Evolutionary conservation across 225 moss, liverwort and hornwort genomes (phyloP).

Genomic region (Antitrichia curtipendula): DNA sequence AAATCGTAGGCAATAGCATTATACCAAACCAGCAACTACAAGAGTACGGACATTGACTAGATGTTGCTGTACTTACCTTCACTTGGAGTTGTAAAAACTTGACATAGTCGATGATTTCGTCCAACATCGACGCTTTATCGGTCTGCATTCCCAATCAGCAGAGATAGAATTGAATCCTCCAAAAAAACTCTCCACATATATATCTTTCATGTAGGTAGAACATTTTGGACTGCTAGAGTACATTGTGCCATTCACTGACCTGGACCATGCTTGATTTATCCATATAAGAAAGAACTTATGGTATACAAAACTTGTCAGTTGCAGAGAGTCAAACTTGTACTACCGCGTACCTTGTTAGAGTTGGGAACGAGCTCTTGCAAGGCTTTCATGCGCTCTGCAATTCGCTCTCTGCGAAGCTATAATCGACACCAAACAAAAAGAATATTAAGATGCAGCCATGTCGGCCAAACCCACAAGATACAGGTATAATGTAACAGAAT

Average conservation of each 20-base stretch:
- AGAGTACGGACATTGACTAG: not conserved
- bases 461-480: not conserved
- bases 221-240: not conserved
- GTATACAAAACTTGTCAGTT: not conserved
- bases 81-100: slow-evolving; percentile 98
- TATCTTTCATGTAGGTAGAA: not conserved
- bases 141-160: slow-evolving; percentile 34
- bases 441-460: not conserved
- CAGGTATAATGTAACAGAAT: not conserved
- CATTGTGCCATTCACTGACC: not conserved
- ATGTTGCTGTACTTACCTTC: slow-evolving; percentile 40
- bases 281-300: not conserved
- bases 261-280: not conserved
- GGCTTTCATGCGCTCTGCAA: slow-evolving; percentile 98
- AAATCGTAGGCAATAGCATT: not conserved
- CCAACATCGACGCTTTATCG: slow-evolving; percentile 95
- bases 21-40: not conserved
- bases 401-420: slow-evolving; percentile 92
- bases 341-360: slow-evolving; percentile 63
- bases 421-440: not conserved
- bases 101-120: slow-evolving; percentile 97
- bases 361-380: slow-evolving; percentile 98
- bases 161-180: not conserved
- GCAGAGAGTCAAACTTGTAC: not conserved
- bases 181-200: not conserved